Evolutionary conservation across 495 filamentous ascomycete species (phyloP), one percentile per base, ranked within the genome.

Genomic region (Penicillium atrosanguineum): DNA sequence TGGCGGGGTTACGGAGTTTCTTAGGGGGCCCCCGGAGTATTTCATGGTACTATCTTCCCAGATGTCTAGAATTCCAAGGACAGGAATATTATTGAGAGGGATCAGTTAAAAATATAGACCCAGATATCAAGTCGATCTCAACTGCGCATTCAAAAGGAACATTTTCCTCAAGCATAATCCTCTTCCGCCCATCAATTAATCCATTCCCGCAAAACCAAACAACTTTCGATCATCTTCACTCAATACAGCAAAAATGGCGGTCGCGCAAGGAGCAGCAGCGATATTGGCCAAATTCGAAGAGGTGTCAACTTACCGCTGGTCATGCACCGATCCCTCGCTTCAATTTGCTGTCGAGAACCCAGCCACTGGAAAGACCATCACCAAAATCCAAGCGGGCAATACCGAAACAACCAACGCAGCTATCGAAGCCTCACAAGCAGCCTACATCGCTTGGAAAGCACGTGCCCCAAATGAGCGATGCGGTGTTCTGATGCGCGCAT

Each of bases 401-500:
- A 14, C 36, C 36, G 44, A 28, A n/a, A 55, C 45, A n/a, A 36
- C 46, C 46, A 23, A 55, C 16, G 25, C 20, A 18, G 52, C 52
- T 15, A 15, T 55, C 36, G 28, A 50, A 36, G 52, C 52, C 19
- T 48, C 52, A 28, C 52, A 55, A 36, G 46, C 37, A 26, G 52
- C 52, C 9, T 55, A 50, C 19, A 14, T 48, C 21, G 16, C 12
- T 12, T 55, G 52, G 52, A 42, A 41, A 48, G 29, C 38, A 37
- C 31, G 46, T 12, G 18, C 45, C n/a, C 45, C 46, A 9, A 23
- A 20, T n/a, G 52, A 55, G n/a, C 43, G 52, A 11, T 42, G 46
- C 20, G n/a, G 29, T 12, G 25, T 52, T 9, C 46, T 63, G 36
- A 21, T 61, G 26, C 26, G 38, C 25, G 60, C 50, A 45, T 59